Conservation (phyloP, 1,284 basidiomycete genomes). For the Cryptococcus neoformans region DNA sequence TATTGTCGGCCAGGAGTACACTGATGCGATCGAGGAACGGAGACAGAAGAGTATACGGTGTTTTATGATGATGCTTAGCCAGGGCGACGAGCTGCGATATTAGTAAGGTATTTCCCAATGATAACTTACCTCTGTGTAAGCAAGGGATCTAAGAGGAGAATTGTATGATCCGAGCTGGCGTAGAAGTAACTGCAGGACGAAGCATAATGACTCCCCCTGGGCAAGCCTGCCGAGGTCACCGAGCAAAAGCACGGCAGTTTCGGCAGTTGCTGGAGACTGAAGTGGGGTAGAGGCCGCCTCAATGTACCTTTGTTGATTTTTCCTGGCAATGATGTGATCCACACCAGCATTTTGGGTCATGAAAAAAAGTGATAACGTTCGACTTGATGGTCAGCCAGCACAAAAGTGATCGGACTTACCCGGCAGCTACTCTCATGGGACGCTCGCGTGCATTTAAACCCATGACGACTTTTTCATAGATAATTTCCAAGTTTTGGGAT, state of each 20-base stretch:
- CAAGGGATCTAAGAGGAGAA: slow-evolving; percentile 64
- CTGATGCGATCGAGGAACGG: slow-evolving; percentile 69
- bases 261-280: slow-evolving; percentile 8
- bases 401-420: slow-evolving; percentile 13
- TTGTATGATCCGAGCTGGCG: slow-evolving; percentile 65
- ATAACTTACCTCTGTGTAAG: slow-evolving; percentile 62
- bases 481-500: slow-evolving; percentile 5
- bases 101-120: not conserved
- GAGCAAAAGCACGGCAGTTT: slow-evolving; percentile 25
- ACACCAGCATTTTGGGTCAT: slow-evolving; percentile 9
- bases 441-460: slow-evolving; percentile 17
- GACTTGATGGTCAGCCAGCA: slow-evolving; percentile 1
- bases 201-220: slow-evolving; percentile 57
- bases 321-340: slow-evolving; percentile 5
- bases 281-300: not conserved
- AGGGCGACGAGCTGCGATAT: slow-evolving; percentile 57
- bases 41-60: slow-evolving; percentile 64
- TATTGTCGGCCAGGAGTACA: slow-evolving; percentile 61
- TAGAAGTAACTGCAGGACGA: slow-evolving; percentile 64
- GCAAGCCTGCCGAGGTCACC: slow-evolving; percentile 53
- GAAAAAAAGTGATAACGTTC: slow-evolving; percentile 16
- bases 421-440: slow-evolving; percentile 16
- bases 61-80: slow-evolving; percentile 56
- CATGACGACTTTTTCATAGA: slow-evolving; percentile 10
- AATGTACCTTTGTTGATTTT: slow-evolving; percentile 7